Conservation (phyloP, 2,329 filamentous ascomycete species). For the Sodiomyces alkalinus region DNA sequence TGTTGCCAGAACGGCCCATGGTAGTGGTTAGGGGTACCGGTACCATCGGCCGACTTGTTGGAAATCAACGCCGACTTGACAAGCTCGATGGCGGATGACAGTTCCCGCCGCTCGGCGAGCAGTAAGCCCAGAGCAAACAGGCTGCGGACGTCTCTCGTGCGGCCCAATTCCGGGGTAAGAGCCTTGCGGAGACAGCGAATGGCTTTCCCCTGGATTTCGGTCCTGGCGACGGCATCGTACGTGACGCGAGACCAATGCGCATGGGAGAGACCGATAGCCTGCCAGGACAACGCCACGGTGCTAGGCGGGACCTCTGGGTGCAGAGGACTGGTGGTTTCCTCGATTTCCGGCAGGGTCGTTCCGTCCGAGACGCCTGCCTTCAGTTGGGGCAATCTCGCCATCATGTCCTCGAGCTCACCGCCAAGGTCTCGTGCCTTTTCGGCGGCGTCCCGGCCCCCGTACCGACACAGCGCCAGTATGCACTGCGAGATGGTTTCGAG, state of each 20-base stretch:
- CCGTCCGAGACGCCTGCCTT: conserved; percentile 15
- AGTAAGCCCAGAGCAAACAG: conserved; percentile 71
- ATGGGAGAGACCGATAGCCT: conserved; percentile 72
- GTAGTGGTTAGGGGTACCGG: conserved; percentile 16
- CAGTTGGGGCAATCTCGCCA: conserved; percentile 41
- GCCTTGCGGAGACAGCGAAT: conserved; percentile 62
- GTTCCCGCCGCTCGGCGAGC: conserved; percentile 74
- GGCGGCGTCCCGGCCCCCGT: conserved; percentile 58
- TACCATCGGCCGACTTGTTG: conserved; percentile 31
- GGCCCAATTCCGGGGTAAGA: conserved; percentile 49
- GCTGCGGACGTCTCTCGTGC: conserved; percentile 55
- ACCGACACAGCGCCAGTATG: conserved; percentile 67
- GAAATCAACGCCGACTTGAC: conserved; percentile 62
- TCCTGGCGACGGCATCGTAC: conserved; percentile 54
- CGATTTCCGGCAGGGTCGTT: conserved; percentile 14
- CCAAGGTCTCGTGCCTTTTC: conserved; percentile 65
- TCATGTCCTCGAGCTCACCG: conserved; percentile 56
- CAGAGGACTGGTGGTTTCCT: conserved; percentile 16
- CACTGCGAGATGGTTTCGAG: conserved; percentile 68
- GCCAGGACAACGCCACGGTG: conserved; percentile 57
- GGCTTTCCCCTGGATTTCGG: conserved; percentile 62
- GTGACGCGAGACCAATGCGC: conserved; percentile 80
- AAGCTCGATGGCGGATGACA: conserved; percentile 66
- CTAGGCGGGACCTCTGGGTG: conserved; percentile 37
- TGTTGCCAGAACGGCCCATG: conserved; percentile 45